Evolutionary conservation across 2,329 filamentous ascomycete genomes (phyloP).

Genomic region (Aspergillus alliaceus): DNA sequence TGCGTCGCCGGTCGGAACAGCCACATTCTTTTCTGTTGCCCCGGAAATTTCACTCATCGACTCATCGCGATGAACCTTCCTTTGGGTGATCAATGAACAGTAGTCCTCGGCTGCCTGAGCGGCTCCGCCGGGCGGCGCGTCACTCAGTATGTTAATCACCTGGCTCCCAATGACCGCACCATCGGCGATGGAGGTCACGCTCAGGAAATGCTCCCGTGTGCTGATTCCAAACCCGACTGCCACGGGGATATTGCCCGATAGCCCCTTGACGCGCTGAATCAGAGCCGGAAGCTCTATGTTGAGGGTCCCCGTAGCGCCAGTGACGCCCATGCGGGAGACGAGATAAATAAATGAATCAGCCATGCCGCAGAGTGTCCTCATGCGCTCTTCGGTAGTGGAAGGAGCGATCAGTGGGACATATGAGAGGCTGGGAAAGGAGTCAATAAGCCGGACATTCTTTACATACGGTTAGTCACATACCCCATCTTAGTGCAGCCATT

Average conservation of each 20-base stretch:
- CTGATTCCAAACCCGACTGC: constrained; percentile 94
- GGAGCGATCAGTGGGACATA: constrained; percentile 93
- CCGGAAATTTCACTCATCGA: background rate
- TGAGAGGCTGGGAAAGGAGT: constrained; percentile 60
- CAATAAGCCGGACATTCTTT: background rate
- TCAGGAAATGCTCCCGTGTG: constrained; percentile 84
- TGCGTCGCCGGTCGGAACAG: background rate
- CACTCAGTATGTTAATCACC: constrained; percentile 74
- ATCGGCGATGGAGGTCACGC: constrained; percentile 76
- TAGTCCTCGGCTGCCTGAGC: constrained; percentile 77
- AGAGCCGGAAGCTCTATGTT: constrained; percentile 76
- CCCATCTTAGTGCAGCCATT: constrained; percentile 76
- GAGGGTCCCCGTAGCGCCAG: constrained; percentile 77
- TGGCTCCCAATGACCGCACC: constrained; percentile 94
- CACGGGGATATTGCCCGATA: constrained; percentile 80
- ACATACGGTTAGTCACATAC: constrained; percentile 44
- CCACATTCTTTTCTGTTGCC: background rate
- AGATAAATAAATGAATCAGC: constrained; percentile 98
- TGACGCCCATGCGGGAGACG: constrained; percentile 91
- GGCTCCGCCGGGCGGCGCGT: constrained; percentile 62
- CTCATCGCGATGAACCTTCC: constrained; percentile 29
- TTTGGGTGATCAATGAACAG: constrained; percentile 67
- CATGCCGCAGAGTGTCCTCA: constrained; percentile 89
- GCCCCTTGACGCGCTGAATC: constrained; percentile 78
- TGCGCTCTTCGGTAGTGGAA: constrained; percentile 80